Conservation (phyloP, 257 asterid genomes). For the Pogostemon cablin region DNA sequence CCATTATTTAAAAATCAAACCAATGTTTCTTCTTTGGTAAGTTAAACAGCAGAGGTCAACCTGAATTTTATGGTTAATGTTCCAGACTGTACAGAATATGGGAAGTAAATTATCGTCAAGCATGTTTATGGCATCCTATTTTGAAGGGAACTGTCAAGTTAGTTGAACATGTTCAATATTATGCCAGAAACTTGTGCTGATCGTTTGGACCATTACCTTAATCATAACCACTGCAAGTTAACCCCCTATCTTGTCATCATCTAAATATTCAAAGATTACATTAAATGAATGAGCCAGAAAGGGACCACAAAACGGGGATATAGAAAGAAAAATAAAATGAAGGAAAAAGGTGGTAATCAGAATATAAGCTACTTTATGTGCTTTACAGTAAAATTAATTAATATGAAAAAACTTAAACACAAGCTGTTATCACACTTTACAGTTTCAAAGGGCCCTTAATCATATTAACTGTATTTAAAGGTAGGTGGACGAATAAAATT, state of each 20-base stretch:
- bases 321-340: not conserved
- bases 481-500: slow-evolving; percentile 32
- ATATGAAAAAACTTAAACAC: slow-evolving; percentile 31
- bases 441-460: slow-evolving; percentile 41
- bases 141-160: not conserved
- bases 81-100: not conserved
- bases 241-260: slow-evolving; percentile 19
- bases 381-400: slow-evolving; percentile 15
- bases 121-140: slow-evolving; percentile 2
- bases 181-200: slow-evolving; percentile 1
- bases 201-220: slow-evolving; percentile 1
- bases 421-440: slow-evolving; percentile 43
- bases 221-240: slow-evolving; percentile 23
- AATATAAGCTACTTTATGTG: slow-evolving; percentile 33
- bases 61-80: too few species aligned
- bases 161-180: not conserved
- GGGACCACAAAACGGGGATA: slow-evolving; percentile 49
- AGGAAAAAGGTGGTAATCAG: slow-evolving; percentile 40
- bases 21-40: not conserved
- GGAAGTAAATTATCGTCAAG: not conserved
- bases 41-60: not conserved
- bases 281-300: slow-evolving; percentile 30
- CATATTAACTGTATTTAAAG: slow-evolving; percentile 34
- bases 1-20: not conserved
- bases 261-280: slow-evolving; percentile 18